phyloP scores from a whole-genome alignment of 2,329 filamentous ascomycete genomes.

The Coleophoma cylindrospora region DNA sequence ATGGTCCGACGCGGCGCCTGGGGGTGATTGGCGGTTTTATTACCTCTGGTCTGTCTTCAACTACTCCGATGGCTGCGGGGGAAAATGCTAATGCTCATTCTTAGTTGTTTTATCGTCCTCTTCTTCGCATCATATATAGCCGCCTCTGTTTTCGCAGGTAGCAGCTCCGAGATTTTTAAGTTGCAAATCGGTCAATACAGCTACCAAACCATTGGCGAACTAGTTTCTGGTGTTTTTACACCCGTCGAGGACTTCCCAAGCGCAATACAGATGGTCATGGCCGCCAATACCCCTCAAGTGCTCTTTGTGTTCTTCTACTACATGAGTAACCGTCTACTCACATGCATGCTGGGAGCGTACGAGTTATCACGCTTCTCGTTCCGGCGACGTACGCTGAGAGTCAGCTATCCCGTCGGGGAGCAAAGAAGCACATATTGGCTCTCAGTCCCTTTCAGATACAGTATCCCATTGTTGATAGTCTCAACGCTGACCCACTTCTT shows the following conservation, averaged over 20 bases:
- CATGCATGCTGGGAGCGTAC: constrained; percentile 34
- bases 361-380: constrained; percentile 39
- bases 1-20: not conserved
- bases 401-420: constrained; percentile 30
- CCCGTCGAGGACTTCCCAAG: not conserved
- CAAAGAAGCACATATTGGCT: not conserved
- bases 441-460: not conserved
- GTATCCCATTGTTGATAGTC: not conserved
- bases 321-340: constrained; percentile 36
- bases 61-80: too few relatives aligned
- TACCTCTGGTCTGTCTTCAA: not conserved
- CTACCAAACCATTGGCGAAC: too few relatives aligned
- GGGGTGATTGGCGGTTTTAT: not conserved
- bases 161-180: too few relatives aligned
- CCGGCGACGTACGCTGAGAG: constrained; percentile 32
- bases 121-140: too few relatives aligned
- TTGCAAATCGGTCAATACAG: too few relatives aligned
- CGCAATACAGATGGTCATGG: not conserved
- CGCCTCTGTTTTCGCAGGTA: too few relatives aligned
- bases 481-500: not conserved
- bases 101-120: too few relatives aligned
- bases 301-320: constrained; percentile 39
- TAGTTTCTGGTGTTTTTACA: not conserved
- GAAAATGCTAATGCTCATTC: too few relatives aligned
- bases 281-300: constrained; percentile 39